Conservation (phyloP, 345 rosid genomes). For the Cardamine occulta region DNA sequence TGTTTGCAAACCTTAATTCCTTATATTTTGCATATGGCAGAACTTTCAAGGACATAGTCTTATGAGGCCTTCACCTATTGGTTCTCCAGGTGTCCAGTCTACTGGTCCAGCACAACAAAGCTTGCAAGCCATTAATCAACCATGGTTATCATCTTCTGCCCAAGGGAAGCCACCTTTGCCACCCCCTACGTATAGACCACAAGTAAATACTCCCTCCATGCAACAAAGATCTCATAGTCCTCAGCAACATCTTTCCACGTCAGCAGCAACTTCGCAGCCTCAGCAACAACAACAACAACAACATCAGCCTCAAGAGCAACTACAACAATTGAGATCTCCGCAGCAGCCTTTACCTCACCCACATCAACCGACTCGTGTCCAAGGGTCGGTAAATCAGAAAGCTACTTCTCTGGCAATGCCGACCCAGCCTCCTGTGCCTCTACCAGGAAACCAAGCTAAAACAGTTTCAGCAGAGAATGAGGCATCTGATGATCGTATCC, state of each 20-base stretch:
- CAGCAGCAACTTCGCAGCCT: slow-evolving; percentile 58
- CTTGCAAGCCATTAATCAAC: slow-evolving; percentile 66
- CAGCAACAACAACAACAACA: slow-evolving; percentile 61
- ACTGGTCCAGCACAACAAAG: slow-evolving; percentile 66
- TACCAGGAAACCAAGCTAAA: slow-evolving; percentile 54
- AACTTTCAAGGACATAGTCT: slow-evolving; percentile 76
- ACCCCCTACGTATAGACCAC: slow-evolving; percentile 74
- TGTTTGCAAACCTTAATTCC: slow-evolving; percentile 7
- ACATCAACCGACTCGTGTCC: slow-evolving; percentile 59
- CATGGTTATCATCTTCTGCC: slow-evolving; percentile 77
- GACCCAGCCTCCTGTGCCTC: slow-evolving; percentile 53
- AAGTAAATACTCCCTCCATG: slow-evolving; percentile 60
- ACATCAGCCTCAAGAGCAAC: slow-evolving; percentile 62
- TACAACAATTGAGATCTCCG: slow-evolving; percentile 56
- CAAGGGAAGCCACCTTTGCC: slow-evolving; percentile 91
- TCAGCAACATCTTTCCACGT: slow-evolving; percentile 56
- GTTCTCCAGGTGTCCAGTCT: slow-evolving; percentile 59
- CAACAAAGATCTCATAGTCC: slow-evolving; percentile 77
- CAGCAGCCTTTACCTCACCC: slow-evolving; percentile 63
- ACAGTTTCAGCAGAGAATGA: slow-evolving; percentile 57
- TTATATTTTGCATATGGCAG: slow-evolving; percentile 44
- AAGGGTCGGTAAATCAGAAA: slow-evolving; percentile 54
- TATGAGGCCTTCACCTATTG: slow-evolving; percentile 60
- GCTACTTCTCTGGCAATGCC: slow-evolving; percentile 53
- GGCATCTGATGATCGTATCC: slow-evolving; percentile 62